Percentiles rank a stretch among this genome's conserved stretches.
Evolutionary conservation across 2,329 filamentous ascomycete species (phyloP).

Genomic region (Macrophomina pseudophaseolina): DNA sequence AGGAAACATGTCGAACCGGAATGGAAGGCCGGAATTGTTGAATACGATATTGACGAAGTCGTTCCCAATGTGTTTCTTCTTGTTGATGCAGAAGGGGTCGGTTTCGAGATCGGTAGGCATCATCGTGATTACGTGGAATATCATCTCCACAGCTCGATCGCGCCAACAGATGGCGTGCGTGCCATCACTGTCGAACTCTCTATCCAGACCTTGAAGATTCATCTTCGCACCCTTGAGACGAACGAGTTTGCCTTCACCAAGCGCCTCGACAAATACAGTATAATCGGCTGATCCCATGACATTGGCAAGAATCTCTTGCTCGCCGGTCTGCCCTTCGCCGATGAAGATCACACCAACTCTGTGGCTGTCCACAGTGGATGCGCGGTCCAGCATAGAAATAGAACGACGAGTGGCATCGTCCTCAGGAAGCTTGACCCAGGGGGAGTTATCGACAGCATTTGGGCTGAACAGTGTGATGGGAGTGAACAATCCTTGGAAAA

Average conservation of each 20-base stretch:
- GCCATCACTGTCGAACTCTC: slow-evolving; percentile 77
- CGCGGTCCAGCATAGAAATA: slow-evolving; percentile 82
- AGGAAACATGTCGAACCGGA: slow-evolving; percentile 88
- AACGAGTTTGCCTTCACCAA: slow-evolving; percentile 74
- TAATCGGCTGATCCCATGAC: slow-evolving; percentile 87
- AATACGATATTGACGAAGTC: slow-evolving; percentile 98
- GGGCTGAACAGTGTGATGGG: slow-evolving; percentile 46
- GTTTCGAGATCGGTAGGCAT: slow-evolving; percentile 88
- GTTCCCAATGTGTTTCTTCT: slow-evolving; percentile 96
- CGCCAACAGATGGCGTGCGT: slow-evolving; percentile 92
- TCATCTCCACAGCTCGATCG: slow-evolving; percentile 90
- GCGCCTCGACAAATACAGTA: slow-evolving; percentile 77
- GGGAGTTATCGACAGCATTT: slow-evolving; percentile 41
- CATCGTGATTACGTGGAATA: slow-evolving; percentile 95
- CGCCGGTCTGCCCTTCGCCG: slow-evolving; percentile 80
- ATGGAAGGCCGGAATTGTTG: slow-evolving; percentile 91
- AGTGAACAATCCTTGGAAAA: slow-evolving; percentile 72
- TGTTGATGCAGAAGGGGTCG: slow-evolving; percentile 75
- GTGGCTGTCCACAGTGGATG: slow-evolving; percentile 89
- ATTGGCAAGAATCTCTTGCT: slow-evolving; percentile 86
- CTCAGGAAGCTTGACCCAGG: slow-evolving; percentile 76
- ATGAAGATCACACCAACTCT: slow-evolving; percentile 96
- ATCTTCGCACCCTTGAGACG: slow-evolving; percentile 81
- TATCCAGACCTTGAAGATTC: slow-evolving; percentile 91
- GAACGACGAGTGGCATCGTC: slow-evolving; percentile 74